These are phyloP conservation scores for Pseudogymnoascus sp. DNA, from an alignment of 2,329 filamentous ascomycete species.

Conservation along the genomic window DNA sequence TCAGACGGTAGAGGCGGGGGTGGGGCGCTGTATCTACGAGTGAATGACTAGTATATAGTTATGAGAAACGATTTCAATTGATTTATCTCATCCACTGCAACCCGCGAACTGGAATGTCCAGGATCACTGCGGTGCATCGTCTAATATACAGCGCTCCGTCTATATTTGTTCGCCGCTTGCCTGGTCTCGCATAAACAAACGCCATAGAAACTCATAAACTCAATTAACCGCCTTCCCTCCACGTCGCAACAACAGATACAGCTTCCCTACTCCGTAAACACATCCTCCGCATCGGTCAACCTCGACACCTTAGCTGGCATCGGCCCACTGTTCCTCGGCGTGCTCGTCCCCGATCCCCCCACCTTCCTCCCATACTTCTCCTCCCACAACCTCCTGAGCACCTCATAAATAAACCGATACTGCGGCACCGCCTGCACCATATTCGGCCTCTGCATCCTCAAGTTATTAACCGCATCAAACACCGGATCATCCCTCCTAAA, in stretches of 20 bases:
- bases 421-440: conserved; percentile 93
- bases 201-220: neutral
- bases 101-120: neutral
- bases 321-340: neutral
- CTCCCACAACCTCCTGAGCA: conserved; percentile 65
- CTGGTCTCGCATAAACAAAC: neutral
- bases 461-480: conserved; percentile 65
- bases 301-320: neutral
- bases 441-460: conserved; percentile 80
- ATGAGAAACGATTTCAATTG: conserved; percentile 4
- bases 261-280: neutral
- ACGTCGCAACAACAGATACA: neutral
- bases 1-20: neutral
- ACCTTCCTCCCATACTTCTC: conserved; percentile 42
- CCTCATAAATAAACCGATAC: conserved; percentile 81
- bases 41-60: conserved; percentile 6
- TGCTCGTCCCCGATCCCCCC: neutral
- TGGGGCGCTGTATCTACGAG: neutral
- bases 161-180: neutral
- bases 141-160: conserved; percentile 1
- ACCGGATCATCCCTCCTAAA: conserved; percentile 52
- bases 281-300: neutral
- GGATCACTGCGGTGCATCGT: neutral
- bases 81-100: neutral
- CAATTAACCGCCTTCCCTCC: neutral